Evolutionary conservation across 768 basidiomycete species (phyloP).

Genomic region (Lactifluus echinatus): DNA sequence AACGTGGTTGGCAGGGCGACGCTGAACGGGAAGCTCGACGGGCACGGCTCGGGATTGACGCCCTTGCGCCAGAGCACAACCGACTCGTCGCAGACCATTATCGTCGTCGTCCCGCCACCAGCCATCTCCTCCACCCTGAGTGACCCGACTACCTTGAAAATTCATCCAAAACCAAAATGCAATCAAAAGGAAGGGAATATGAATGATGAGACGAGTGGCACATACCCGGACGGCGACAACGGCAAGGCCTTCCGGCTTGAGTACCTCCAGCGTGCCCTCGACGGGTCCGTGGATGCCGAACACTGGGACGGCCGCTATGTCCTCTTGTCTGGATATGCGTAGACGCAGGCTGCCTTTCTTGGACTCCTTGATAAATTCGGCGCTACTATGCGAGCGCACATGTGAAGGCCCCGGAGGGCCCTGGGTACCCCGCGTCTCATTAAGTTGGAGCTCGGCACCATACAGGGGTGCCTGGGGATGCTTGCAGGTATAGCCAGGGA

Average conservation of each 20-base stretch:
- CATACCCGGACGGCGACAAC: slow-evolving; percentile 18
- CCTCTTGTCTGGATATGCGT: slow-evolving; percentile 11
- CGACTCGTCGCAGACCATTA: slow-evolving; percentile 44
- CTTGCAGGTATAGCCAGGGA: slow-evolving; percentile 9
- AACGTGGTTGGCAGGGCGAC: slow-evolving; percentile 53
- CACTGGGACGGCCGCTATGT: slow-evolving; percentile 1
- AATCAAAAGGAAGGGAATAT: background rate
- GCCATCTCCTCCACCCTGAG: slow-evolving; percentile 26
- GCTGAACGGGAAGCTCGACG: slow-evolving; percentile 44
- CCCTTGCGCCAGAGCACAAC: slow-evolving; percentile 52
- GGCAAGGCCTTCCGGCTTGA: slow-evolving; percentile 14
- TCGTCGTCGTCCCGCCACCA: slow-evolving; percentile 47
- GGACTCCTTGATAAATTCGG: slow-evolving; percentile 19
- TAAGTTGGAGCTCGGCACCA: slow-evolving; percentile 1
- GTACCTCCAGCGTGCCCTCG: slow-evolving; percentile 13
- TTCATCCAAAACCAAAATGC: background rate
- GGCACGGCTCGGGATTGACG: slow-evolving; percentile 36
- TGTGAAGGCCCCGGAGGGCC: background rate
- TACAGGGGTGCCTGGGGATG: slow-evolving; percentile 7
- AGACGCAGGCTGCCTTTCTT: slow-evolving; percentile 13
- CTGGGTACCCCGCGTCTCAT: slow-evolving; percentile 9
- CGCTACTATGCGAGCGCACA: background rate
- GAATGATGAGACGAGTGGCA: background rate
- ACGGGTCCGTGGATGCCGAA: slow-evolving; percentile 13
- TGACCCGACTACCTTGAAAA: slow-evolving; percentile 23